Base-by-base conservation (phyloP, 768 basidiomycete species). In the Nidularia pulvinata region DNA sequence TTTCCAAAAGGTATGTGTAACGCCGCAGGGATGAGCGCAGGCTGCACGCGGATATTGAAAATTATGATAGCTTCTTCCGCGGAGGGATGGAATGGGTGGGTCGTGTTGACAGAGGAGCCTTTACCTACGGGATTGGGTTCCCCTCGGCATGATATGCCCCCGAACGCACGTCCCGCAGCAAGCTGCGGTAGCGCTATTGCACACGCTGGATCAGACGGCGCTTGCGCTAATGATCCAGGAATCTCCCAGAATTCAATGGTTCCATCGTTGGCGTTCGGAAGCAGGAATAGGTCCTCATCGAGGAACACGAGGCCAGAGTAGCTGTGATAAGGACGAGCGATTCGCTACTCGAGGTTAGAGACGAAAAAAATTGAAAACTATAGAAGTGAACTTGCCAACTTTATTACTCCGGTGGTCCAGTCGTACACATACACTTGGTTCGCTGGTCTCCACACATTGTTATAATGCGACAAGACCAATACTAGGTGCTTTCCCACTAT, bases 401-500 rank as follows among this genome's bases (percentile, higher is more conserved):
- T 66, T 3, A 72, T 53, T 6, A 56, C 57, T 5, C 72, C 74
- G 1, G 68, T 73, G 56, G 65, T 67, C 80, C 80, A 82, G 30
- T 80, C 66, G 51, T 67, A 79, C 1, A 80, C 61, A 47, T 69
- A 78, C 14, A 82, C 59, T 4, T 58, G 57, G 51, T 77, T 70
- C 4, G 59, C 45, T 1, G 57, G 59, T 2, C 48, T 50, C 25
- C 34, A 33, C 1, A 47, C 44, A 22, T 60, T 55, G 25, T 55
- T 59, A 47, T 49, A 52, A 51, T 67, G 68, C 2, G 65, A 61
- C 4, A 74, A 63, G 5, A 76, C 60, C 1, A 81, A 66, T 1
- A 76, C 74, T 2, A 80, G 62, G 55, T 75, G 63, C 9, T 75
- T 69, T 13, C 78, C 79, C 10, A 78, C 77, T 43, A 78, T 74